Conservation (phyloP, 495 filamentous ascomycete species). For the Parathielavia appendiculata region DNA sequence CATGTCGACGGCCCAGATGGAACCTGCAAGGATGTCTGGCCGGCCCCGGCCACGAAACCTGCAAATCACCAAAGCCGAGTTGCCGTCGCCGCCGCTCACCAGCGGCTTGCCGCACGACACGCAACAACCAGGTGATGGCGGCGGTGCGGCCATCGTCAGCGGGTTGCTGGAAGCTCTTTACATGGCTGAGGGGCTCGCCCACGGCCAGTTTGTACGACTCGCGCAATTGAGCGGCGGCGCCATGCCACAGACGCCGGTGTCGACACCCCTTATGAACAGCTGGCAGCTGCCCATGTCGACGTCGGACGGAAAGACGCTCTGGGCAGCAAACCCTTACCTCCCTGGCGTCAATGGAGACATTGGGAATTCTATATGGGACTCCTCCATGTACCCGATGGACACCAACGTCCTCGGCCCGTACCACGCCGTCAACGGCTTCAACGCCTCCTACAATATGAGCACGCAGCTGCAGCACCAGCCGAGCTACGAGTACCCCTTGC, state of each 20-base stretch:
- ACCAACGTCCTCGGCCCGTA: slow-evolving; percentile 8
- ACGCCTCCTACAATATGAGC: slow-evolving; percentile 13
- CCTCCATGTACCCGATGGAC: slow-evolving; percentile 22
- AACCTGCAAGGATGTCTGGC: slow-evolving; percentile 5
- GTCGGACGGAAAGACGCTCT: slow-evolving; percentile 16
- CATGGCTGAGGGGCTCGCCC: slow-evolving; percentile 16
- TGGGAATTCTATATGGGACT: slow-evolving; percentile 31
- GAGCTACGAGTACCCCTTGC: slow-evolving; percentile 27
- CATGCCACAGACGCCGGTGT: slow-evolving; percentile 31
- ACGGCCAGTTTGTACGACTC: slow-evolving; percentile 19
- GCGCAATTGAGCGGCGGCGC: slow-evolving; percentile 15
- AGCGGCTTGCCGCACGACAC: slow-evolving; percentile 24
- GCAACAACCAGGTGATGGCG: not conserved
- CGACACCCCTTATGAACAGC: slow-evolving; percentile 22
- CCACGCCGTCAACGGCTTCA: not conserved
- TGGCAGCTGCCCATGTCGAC: slow-evolving; percentile 12
- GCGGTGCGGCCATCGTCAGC: slow-evolving; percentile 24
- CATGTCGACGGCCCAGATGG: slow-evolving; percentile 28
- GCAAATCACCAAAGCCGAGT: slow-evolving; percentile 18
- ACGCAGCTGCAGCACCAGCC: slow-evolving; percentile 15
- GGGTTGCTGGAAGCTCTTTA: slow-evolving; percentile 37
- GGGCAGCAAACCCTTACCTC: not conserved
- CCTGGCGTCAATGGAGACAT: slow-evolving; percentile 2
- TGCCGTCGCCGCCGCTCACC: slow-evolving; percentile 37
- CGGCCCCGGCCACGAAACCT: slow-evolving; percentile 18